phyloP scores from a whole-genome alignment of 2,329 filamentous ascomycete genomes.

The Pseudogymnoascus sp. region DNA sequence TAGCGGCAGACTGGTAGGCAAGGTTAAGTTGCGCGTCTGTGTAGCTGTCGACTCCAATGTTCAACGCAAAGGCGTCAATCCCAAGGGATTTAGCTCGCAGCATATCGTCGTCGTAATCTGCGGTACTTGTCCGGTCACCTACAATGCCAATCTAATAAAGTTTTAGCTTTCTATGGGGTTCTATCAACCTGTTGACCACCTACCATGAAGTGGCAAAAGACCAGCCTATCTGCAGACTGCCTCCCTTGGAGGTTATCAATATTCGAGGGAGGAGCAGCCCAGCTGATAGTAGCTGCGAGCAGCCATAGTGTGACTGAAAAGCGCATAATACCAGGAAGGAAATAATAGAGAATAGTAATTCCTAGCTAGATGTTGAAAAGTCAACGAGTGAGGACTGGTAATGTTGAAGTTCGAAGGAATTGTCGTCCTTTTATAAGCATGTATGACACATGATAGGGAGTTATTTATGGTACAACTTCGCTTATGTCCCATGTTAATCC shows the following conservation, averaged over 20 bases:
- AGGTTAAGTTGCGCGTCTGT: conserved; percentile 26
- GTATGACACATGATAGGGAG: too few relatives aligned
- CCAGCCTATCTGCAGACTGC: conserved; percentile 15
- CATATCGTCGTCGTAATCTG: conserved; percentile 22
- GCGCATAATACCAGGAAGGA: not conserved
- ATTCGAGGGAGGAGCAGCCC: not conserved
- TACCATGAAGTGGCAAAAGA: conserved; percentile 23
- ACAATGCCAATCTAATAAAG: conserved; percentile 21
- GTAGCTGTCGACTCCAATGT: conserved; percentile 30
- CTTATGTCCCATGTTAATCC: too few relatives aligned
- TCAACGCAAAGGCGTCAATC: conserved; percentile 33
- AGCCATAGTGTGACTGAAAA: not conserved
- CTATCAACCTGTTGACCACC: not conserved
- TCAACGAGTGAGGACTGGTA: too few relatives aligned
- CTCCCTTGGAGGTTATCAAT: conserved; percentile 1
- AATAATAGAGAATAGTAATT: too few relatives aligned
- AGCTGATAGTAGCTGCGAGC: not conserved
- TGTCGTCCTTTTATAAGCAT: too few relatives aligned
- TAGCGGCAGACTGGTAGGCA: conserved; percentile 27
- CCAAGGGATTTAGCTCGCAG: conserved; percentile 27
- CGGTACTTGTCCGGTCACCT: conserved; percentile 18
- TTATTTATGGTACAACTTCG: too few relatives aligned
- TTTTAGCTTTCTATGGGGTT: not conserved
- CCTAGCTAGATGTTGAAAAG: too few relatives aligned
- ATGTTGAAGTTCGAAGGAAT: too few relatives aligned